Conservation (phyloP, 106 monocot genomes). For the Narthecium ossifragum region DNA sequence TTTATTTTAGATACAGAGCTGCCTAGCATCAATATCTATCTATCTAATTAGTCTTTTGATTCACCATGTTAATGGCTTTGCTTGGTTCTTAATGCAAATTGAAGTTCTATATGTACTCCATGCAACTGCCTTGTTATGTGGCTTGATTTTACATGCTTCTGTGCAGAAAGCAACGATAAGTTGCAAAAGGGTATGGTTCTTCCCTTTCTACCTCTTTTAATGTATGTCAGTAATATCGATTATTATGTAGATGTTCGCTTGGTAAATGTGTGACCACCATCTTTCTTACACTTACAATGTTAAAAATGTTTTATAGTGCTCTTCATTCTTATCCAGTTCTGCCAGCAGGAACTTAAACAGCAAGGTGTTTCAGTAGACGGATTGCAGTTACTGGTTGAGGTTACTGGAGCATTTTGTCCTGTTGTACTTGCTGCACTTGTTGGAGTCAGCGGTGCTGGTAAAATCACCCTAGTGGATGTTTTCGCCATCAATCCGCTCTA, state of each 20-base stretch:
- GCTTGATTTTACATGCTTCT: no score
- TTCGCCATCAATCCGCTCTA: slow-evolving; percentile 68
- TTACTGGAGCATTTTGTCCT: slow-evolving; percentile 98
- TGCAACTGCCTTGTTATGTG: no score
- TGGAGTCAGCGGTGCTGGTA: slow-evolving; percentile 98
- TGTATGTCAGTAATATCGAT: slow-evolving; percentile 89
- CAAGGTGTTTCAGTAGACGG: slow-evolving; percentile 75
- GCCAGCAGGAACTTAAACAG: slow-evolving; percentile 79
- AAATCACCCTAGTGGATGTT: slow-evolving; percentile 97
- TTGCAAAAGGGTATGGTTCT: slow-evolving; percentile 92
- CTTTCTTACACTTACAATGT: background rate
- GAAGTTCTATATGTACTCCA: no score
- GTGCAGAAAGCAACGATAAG: slow-evolving; percentile 47
- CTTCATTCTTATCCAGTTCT: slow-evolving; percentile 38
- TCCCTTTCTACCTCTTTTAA: slow-evolving; percentile 90
- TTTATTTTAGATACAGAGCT: no score
- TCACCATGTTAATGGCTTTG: no score
- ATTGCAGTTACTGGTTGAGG: slow-evolving; percentile 79
- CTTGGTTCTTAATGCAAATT: no score
- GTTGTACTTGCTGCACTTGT: slow-evolving; percentile 92
- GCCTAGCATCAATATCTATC: no score
- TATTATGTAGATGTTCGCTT: slow-evolving; percentile 87
- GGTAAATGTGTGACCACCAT: slow-evolving; percentile 34
- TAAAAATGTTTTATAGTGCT: slow-evolving; percentile 11
- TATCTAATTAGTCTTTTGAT: no score